Percentiles rank a stretch among this genome's conserved stretches.
These are phyloP conservation scores for Fusarium coicis DNA, from an alignment of 2,329 filamentous ascomycete genomes.

Conservation along the genomic window DNA sequence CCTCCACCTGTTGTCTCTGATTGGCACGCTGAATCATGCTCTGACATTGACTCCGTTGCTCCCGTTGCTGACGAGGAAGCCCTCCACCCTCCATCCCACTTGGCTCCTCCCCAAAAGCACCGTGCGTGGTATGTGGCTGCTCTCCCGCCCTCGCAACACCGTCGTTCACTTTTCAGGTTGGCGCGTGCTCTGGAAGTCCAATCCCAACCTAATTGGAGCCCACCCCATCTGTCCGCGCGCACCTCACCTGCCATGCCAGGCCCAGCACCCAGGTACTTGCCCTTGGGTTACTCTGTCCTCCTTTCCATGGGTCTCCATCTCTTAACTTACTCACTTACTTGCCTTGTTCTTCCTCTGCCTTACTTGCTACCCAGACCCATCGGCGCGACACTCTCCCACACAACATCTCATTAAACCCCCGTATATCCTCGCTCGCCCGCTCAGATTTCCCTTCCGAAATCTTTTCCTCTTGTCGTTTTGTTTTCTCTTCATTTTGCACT, in stretches of 20 bases:
- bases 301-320: conserved; percentile 29
- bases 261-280: conserved; percentile 14
- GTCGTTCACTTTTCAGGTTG: conserved; percentile 34
- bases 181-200: conserved; percentile 36
- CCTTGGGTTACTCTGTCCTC: conserved; percentile 42
- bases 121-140: conserved; percentile 46
- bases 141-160: conserved; percentile 36
- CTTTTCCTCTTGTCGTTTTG: conserved; percentile 46
- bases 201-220: conserved; percentile 37
- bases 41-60: conserved; percentile 25
- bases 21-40: conserved; percentile 23
- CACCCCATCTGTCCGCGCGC: conserved; percentile 19
- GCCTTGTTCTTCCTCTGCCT: conserved; percentile 19
- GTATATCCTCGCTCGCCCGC: conserved; percentile 42
- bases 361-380: conserved; percentile 2
- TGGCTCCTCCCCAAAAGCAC: conserved; percentile 38
- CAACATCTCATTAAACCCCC: conserved; percentile 50
- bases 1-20: conserved; percentile 13
- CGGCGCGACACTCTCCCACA: conserved; percentile 42
- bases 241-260: conserved; percentile 27
- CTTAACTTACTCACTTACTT: conserved; percentile 23
- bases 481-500: conserved; percentile 46
- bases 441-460: conserved; percentile 45
- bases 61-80: conserved; percentile 32
- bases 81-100: conserved; percentile 39